These are phyloP conservation scores for Solanum bulbocastanum DNA, from an alignment of 257 asterid genomes.

Conservation along the genomic window DNA sequence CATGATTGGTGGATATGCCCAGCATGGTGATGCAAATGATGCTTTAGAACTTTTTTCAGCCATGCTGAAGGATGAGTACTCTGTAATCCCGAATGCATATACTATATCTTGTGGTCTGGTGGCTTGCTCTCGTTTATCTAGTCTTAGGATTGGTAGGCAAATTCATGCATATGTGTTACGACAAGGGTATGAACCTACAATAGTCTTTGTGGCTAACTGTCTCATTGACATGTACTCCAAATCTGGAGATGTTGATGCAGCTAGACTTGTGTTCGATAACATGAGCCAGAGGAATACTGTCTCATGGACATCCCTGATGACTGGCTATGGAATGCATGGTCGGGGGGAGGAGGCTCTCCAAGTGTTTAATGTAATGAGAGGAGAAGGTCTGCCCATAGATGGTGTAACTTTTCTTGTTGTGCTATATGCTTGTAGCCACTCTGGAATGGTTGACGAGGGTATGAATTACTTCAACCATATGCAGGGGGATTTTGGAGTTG, in stretches of 20 bases:
- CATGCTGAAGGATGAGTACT: conserved; percentile 40
- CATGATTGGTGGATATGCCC: conserved; percentile 86
- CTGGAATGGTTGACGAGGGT: conserved; percentile 76
- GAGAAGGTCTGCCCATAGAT: conserved; percentile 41
- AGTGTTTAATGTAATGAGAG: conserved; percentile 46
- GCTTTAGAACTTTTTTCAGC: conserved; percentile 50
- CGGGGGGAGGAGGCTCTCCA: conserved; percentile 69
- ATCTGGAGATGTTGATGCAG: conserved; percentile 78
- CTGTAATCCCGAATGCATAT: conserved; percentile 58
- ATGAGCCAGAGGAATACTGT: conserved; percentile 48
- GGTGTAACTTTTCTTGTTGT: conserved; percentile 76
- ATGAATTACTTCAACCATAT: conserved; percentile 54
- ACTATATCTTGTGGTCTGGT: conserved; percentile 69
- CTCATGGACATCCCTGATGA: conserved; percentile 88
- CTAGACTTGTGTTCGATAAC: conserved; percentile 53
- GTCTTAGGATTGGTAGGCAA: conserved; percentile 60
- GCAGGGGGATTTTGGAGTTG: conserved; percentile 44
- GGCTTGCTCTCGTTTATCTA: conserved; percentile 76
- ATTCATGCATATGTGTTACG: conserved; percentile 65
- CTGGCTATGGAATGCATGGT: conserved; percentile 88
- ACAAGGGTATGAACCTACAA: conserved; percentile 41
- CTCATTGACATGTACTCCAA: conserved; percentile 84
- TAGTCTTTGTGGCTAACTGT: conserved; percentile 71
- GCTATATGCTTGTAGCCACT: conserved; percentile 90
- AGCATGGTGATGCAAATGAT: conserved; percentile 73